Evolutionary conservation across 306 rosid genomes (phyloP), one percentile per base, ranked within the genome.

Genomic region (Citrullus mucosospermus): DNA sequence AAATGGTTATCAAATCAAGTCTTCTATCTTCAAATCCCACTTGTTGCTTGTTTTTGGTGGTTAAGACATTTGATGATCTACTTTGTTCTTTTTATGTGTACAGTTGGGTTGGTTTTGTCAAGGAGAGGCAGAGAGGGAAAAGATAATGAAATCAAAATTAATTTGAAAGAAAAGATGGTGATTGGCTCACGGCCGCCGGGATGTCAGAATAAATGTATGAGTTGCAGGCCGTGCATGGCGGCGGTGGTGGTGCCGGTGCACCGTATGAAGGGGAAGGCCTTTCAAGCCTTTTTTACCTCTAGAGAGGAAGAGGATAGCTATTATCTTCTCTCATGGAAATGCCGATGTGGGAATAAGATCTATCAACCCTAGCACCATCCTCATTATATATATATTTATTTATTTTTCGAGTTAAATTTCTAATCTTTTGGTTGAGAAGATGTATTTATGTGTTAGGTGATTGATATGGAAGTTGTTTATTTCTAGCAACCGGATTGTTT

Each of bases 141-240:
- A 0, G 50, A 2, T 18, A 63, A 12, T 48, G 36, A 44, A 28
- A 16, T 25, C 30, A 30, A 18, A 28, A 16, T 25, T 25, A 25
- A 3, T 73, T 51, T 51, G 72, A 32, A 44, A 54, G 30, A 18
- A 44, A 79, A 81, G 78, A 85, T 73, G 88, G 84, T 84, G 83
- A 61, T 95, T 78, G 98, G 98, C 1, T 95, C 98, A 61, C 83
- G 87, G 82, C 98, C 98, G n/a, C 98, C 98, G 0, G 81, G 65
- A 8, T 95, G 98, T 81, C 81, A 75, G 51, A 86, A 95, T 85
- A 95, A 83, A 88, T 95, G 98, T 89, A 80, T 78, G 87, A 92
- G 81, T 67, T 95, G 98, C 61, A 91, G 86, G 76, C 98, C 98
- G 51, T 95, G 98, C 84, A 81, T 57, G 86, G 93, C 97, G 6